These are phyloP conservation scores for Isatis tinctoria DNA, from an alignment of 345 rosid species.

Conservation along the genomic window DNA sequence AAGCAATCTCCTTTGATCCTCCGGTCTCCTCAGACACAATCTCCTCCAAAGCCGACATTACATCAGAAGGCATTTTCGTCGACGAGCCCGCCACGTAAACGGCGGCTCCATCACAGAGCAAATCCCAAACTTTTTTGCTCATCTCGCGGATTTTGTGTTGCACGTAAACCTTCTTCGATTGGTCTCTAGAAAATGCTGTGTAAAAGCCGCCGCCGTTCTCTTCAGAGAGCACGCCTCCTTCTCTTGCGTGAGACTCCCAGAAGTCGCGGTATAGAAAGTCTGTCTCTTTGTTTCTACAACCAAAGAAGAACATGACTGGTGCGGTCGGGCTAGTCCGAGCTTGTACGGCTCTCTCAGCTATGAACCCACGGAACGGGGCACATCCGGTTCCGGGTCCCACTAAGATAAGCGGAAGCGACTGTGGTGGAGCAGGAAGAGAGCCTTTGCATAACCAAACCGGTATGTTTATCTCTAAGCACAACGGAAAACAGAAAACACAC, in stretches of 20 bases:
- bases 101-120: constrained; percentile 58
- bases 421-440: constrained; percentile 66
- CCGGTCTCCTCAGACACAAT: constrained; percentile 48
- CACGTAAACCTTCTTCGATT: constrained; percentile 82
- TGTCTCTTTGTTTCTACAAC: constrained; percentile 71
- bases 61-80: constrained; percentile 88
- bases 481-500: not conserved
- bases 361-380: constrained; percentile 90
- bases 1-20: constrained; percentile 54
- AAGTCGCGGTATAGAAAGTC: constrained; percentile 77
- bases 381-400: constrained; percentile 97
- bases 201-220: constrained; percentile 78
- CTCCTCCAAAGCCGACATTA: constrained; percentile 70
- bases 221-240: constrained; percentile 65
- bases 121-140: constrained; percentile 56
- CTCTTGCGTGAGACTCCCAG: constrained; percentile 60
- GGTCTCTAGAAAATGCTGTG: constrained; percentile 89
- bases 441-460: constrained; percentile 87
- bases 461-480: constrained; percentile 47
- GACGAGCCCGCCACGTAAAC: constrained; percentile 87
- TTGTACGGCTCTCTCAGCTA: constrained; percentile 72
- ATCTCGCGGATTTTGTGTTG: constrained; percentile 76
- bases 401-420: constrained; percentile 70
- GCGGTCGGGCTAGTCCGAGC: constrained; percentile 44
- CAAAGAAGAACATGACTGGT: constrained; percentile 77